A percentile compares a stretch with the other conserved stretches of the same genome.
phyloP scores from a whole-genome alignment of 495 filamentous ascomycete genomes.

The Chaetomium tenue region DNA sequence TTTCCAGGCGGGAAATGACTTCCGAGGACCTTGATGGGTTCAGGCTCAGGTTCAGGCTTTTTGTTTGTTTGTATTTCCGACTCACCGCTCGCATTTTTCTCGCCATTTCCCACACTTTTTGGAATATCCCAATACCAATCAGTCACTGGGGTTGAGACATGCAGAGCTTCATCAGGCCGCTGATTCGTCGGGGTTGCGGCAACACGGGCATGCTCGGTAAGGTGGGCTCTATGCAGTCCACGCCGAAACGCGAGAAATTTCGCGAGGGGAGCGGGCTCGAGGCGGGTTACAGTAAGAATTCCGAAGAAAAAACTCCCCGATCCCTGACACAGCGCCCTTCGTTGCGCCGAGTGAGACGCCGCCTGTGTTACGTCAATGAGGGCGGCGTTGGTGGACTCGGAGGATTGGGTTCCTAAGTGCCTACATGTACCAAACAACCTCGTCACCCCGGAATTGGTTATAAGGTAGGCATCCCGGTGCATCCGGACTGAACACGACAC shows the following conservation, averaged over 20 bases:
- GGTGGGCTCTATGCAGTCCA: neutral
- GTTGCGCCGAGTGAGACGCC: too few species aligned
- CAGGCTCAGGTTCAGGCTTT: neutral
- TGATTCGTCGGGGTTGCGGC: constrained; percentile 1
- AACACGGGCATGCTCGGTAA: constrained; percentile 7
- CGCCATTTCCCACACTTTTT: neutral
- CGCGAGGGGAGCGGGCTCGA: neutral
- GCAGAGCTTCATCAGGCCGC: neutral
- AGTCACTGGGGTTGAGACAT: neutral
- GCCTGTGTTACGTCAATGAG: too few species aligned
- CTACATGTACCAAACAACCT: too few species aligned
- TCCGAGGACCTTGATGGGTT: neutral
- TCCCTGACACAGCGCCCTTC: too few species aligned
- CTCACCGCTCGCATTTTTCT: neutral
- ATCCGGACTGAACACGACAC: neutral
- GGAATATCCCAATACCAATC: neutral
- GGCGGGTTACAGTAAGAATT: too few species aligned
- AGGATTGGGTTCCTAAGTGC: too few species aligned
- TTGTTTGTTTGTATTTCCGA: neutral
- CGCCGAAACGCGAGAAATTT: neutral
- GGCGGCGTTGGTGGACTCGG: too few species aligned
- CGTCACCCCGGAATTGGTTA: too few species aligned
- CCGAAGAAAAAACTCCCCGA: too few species aligned
- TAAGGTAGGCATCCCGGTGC: too few species aligned
- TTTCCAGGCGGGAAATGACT: neutral